Conservation (phyloP, 2,329 filamentous ascomycete species). For the Nothophoma quercina region DNA sequence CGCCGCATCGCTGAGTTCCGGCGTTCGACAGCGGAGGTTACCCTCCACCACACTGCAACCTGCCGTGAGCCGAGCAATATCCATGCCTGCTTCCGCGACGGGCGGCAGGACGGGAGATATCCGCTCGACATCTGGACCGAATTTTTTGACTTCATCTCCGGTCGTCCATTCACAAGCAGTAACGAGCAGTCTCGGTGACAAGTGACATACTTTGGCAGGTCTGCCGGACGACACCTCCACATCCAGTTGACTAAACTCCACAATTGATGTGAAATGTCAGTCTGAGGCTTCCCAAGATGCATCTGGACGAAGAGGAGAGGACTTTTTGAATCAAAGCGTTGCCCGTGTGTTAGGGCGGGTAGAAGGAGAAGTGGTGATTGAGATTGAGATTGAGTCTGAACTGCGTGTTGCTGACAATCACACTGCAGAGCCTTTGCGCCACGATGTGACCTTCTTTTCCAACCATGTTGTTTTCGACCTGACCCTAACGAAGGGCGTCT, state of each 20-base stretch:
- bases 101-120: background rate
- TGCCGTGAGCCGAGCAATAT: too few relatives aligned
- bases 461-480: conserved; percentile 26
- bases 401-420: background rate
- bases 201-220: too few relatives aligned
- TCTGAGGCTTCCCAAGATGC: too few relatives aligned
- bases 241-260: too few relatives aligned
- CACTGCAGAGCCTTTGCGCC: conserved; percentile 11
- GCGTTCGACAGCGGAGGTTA: background rate
- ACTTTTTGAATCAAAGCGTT: background rate
- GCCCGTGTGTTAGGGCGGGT: background rate
- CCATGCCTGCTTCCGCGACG: background rate
- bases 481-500: conserved; percentile 49
- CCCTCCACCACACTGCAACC: background rate
- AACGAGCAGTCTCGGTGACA: too few relatives aligned
- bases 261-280: too few relatives aligned
- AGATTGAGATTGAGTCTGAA: background rate
- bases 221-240: too few relatives aligned
- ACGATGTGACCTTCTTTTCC: conserved; percentile 17
- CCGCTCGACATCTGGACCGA: background rate
- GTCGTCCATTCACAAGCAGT: background rate
- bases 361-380: background rate
- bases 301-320: background rate
- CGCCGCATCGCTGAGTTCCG: background rate
- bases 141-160: background rate